phyloP scores from a whole-genome alignment of 1,284 basidiomycete species.

The Sporisorium scitamineum region DNA sequence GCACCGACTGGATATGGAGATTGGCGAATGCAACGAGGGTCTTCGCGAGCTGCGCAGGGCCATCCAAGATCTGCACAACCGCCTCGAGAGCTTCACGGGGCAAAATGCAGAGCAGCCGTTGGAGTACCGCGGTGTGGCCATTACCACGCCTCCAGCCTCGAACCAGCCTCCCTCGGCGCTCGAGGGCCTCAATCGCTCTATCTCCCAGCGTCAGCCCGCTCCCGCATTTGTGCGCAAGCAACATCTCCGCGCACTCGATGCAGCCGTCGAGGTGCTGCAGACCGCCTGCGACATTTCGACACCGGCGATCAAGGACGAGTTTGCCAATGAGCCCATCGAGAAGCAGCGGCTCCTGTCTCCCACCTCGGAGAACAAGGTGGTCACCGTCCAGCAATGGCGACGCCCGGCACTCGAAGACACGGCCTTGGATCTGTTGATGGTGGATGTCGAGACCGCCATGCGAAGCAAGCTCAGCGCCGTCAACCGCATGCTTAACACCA shows the following conservation, averaged over 20 bases:
- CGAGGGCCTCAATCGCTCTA: constrained; percentile 59
- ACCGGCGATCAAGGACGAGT: constrained; percentile 87
- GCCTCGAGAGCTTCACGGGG: constrained; percentile 47
- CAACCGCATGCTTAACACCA: constrained; percentile 96
- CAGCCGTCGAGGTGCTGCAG: constrained; percentile 85
- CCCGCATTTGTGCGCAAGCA: constrained; percentile 58
- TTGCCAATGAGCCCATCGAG: constrained; percentile 82
- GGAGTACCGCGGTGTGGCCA: constrained; percentile 87
- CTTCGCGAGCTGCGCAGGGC: constrained; percentile 86
- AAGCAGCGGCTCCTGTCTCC: constrained; percentile 86
- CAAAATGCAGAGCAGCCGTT: constrained; percentile 68
- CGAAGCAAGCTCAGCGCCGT: constrained; percentile 94
- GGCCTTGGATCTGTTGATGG: constrained; percentile 82
- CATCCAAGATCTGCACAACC: constrained; percentile 66
- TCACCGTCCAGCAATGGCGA: constrained; percentile 58
- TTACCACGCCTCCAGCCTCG: constrained; percentile 60
- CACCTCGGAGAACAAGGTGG: constrained; percentile 58
- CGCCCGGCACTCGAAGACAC: constrained; percentile 74
- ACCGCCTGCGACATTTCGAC: constrained; percentile 85
- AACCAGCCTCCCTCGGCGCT: constrained; percentile 68
- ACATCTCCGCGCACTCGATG: constrained; percentile 79
- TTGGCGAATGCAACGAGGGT: constrained; percentile 91
- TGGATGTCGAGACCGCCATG: constrained; percentile 88
- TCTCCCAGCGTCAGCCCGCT: constrained; percentile 53
- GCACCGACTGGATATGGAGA: constrained; percentile 95